A percentile compares a stretch with the other conserved stretches of the same genome.
phyloP scores from a whole-genome alignment of 2,329 filamentous ascomycete species.

The Samsoniella hepiali region DNA sequence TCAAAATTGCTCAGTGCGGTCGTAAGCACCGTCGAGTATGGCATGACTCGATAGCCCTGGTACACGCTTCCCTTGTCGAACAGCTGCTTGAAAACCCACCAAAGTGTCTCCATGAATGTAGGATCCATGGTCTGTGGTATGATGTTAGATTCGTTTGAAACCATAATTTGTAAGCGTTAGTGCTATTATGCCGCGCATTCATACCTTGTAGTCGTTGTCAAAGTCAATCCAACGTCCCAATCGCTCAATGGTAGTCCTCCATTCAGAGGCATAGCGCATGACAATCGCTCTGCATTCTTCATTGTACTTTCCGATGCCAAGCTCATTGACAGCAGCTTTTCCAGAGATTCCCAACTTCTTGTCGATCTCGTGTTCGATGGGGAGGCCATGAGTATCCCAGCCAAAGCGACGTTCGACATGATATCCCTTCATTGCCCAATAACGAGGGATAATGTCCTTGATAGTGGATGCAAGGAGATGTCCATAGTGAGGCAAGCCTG shows the following conservation, averaged over 20 bases:
- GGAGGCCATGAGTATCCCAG: slow-evolving; percentile 92
- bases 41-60: slow-evolving; percentile 88
- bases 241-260: slow-evolving; percentile 82
- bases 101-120: slow-evolving; percentile 92
- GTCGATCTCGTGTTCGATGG: slow-evolving; percentile 96
- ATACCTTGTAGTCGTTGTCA: slow-evolving; percentile 90
- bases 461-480: slow-evolving; percentile 89
- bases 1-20: slow-evolving; percentile 93
- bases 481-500: slow-evolving; percentile 62
- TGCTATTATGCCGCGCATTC: slow-evolving; percentile 15
- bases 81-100: slow-evolving; percentile 95
- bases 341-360: slow-evolving; percentile 90
- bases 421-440: slow-evolving; percentile 96
- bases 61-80: slow-evolving; percentile 90
- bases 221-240: slow-evolving; percentile 97
- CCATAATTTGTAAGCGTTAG: not conserved
- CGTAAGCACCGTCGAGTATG: slow-evolving; percentile 86
- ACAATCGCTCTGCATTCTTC: slow-evolving; percentile 88
- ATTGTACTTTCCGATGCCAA: slow-evolving; percentile 88
- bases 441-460: slow-evolving; percentile 94
- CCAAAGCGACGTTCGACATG: slow-evolving; percentile 91
- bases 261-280: slow-evolving; percentile 84
- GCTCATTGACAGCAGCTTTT: slow-evolving; percentile 78
- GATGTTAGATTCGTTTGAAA: not conserved
- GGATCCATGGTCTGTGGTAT: slow-evolving; percentile 75